Evolutionary conservation across 164 flowering plant species (phyloP).

Genomic region (Berberis thunbergii): DNA sequence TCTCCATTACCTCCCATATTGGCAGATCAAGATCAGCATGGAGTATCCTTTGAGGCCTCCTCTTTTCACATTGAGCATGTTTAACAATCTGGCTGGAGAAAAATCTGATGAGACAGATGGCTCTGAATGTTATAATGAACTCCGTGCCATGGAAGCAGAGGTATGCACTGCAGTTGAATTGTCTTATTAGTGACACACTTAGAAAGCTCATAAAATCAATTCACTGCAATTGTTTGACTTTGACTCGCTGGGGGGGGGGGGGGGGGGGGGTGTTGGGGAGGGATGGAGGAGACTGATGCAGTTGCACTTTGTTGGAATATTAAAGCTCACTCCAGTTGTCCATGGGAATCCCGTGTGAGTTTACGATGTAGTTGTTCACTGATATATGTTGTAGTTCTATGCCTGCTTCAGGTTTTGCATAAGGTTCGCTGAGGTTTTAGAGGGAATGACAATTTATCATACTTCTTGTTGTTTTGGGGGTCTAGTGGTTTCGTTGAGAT

Average conservation of each 20-base stretch:
- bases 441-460: too few species aligned
- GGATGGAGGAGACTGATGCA: too few species aligned
- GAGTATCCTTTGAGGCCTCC: constrained; percentile 98
- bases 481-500: too few species aligned
- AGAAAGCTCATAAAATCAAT: background rate
- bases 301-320: too few species aligned
- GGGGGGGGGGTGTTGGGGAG: too few species aligned
- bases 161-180: constrained; percentile 25
- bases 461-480: too few species aligned
- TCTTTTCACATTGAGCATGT: constrained; percentile 42
- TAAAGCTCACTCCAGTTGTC: too few species aligned
- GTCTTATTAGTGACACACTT: constrained; percentile 2
- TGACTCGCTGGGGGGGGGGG: background rate
- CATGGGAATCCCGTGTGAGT: too few species aligned
- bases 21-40: constrained; percentile 72
- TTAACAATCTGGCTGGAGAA: constrained; percentile 21
- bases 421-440: too few species aligned
- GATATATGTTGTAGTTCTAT: too few species aligned
- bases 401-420: too few species aligned
- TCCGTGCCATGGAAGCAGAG: constrained; percentile 93
- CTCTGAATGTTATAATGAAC: constrained; percentile 62
- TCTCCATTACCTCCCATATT: constrained; percentile 11
- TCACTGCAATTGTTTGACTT: background rate
- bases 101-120: constrained; percentile 17
- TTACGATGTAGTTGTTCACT: too few species aligned